phyloP scores from a whole-genome alignment of 257 asterid genomes.

The Scutellaria galericulata region DNA sequence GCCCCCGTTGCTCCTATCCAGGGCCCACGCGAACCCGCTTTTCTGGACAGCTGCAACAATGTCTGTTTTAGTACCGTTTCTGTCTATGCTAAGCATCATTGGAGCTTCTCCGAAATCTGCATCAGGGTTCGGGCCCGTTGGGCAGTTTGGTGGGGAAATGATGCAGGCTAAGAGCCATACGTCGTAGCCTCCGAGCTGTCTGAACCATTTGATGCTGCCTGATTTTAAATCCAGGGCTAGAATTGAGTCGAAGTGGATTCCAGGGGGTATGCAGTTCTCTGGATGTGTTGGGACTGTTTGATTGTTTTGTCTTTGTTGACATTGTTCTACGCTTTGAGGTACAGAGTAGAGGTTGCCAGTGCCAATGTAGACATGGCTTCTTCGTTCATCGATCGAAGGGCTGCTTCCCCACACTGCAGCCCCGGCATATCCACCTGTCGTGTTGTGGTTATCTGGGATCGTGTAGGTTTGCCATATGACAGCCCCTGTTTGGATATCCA shows the following conservation, averaged over 20 bases:
- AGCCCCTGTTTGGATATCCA: constrained; percentile 46
- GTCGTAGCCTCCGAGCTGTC: constrained; percentile 65
- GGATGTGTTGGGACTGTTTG: constrained; percentile 40
- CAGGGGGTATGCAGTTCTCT: constrained; percentile 47
- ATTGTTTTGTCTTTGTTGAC: constrained; percentile 50
- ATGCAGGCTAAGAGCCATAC: constrained; percentile 53
- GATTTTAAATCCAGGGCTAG: constrained; percentile 49
- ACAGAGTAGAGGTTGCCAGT: constrained; percentile 62
- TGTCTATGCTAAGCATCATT: constrained; percentile 46
- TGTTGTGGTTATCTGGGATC: constrained; percentile 48
- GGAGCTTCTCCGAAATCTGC: constrained; percentile 66
- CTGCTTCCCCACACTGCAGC: constrained; percentile 68
- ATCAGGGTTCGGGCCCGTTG: constrained; percentile 50
- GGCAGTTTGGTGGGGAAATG: constrained; percentile 47
- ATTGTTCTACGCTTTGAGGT: constrained; percentile 42
- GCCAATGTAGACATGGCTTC: constrained; percentile 54
- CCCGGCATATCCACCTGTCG: constrained; percentile 48
- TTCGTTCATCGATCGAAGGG: constrained; percentile 46
- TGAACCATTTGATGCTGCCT: constrained; percentile 50
- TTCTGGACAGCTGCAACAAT: constrained; percentile 59
- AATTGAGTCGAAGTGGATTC: constrained; percentile 52
- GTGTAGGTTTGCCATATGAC: constrained; percentile 54
- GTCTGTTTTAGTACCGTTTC: constrained; percentile 38
- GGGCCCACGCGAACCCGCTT: constrained; percentile 64
- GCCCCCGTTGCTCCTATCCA: constrained; percentile 47